Conservation (phyloP, 352 stramenopile species). For the Pythium volutum region DNA sequence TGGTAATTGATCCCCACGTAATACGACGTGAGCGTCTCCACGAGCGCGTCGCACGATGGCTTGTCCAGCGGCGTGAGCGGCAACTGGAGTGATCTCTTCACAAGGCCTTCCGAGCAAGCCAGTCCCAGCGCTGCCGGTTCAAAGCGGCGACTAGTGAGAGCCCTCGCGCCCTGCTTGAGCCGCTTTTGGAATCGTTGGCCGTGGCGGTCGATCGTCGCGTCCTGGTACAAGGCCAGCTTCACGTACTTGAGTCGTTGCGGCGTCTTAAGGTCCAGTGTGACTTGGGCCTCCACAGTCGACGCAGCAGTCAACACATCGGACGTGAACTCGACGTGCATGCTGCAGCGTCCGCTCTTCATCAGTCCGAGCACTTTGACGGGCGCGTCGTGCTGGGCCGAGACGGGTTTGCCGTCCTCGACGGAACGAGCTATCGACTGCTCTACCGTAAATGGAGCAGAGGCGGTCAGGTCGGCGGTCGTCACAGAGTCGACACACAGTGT, state of each 20-base stretch:
- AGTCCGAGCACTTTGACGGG: background rate
- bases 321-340: background rate
- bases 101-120: no score
- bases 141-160: slow-evolving; percentile 3
- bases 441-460: background rate
- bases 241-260: slow-evolving; percentile 8
- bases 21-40: background rate
- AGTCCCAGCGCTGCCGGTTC: background rate
- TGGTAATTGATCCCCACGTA: slow-evolving; percentile 2
- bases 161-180: background rate
- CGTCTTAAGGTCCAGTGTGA: background rate
- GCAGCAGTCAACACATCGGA: background rate
- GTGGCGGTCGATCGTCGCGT: slow-evolving; percentile 6
- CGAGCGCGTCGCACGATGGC: background rate
- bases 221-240: slow-evolving; percentile 6
- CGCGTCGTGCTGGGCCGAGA: background rate
- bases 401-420: background rate
- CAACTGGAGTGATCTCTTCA: background rate
- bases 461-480: background rate
- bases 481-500: background rate
- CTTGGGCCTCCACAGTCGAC: background rate
- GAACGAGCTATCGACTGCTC: background rate
- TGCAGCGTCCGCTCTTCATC: background rate
- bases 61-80: background rate
- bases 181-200: background rate